phyloP scores from a whole-genome alignment of 2,329 filamentous ascomycete species.

The Ramularia collo-cygni region DNA sequence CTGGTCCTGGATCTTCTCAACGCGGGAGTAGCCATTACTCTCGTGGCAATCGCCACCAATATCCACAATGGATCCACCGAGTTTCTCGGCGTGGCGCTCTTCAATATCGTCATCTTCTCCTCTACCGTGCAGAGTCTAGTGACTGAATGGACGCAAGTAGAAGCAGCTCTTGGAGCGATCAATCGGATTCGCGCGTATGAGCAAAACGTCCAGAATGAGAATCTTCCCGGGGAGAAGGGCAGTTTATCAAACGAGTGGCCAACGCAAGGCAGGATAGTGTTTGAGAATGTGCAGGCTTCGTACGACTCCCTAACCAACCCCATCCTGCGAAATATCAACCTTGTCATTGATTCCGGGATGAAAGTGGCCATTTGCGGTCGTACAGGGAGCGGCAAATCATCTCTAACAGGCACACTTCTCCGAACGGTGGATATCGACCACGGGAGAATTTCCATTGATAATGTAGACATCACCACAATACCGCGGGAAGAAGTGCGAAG shows the following conservation, averaged over 20 bases:
- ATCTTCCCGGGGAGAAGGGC: background rate
- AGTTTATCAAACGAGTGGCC: slow-evolving; percentile 1
- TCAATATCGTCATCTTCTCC: slow-evolving; percentile 1
- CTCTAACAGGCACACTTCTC: slow-evolving; percentile 24
- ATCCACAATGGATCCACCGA: background rate
- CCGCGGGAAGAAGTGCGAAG: slow-evolving; percentile 40
- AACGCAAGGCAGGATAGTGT: background rate
- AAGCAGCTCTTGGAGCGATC: slow-evolving; percentile 4
- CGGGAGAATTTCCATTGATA: slow-evolving; percentile 43
- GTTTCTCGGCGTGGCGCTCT: slow-evolving; percentile 1
- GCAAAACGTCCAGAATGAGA: background rate
- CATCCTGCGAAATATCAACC: slow-evolving; percentile 23
- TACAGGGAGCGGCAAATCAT: slow-evolving; percentile 16
- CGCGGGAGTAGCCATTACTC: background rate
- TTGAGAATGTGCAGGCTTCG: background rate
- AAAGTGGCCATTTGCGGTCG: slow-evolving; percentile 32
- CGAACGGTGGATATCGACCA: slow-evolving; percentile 33
- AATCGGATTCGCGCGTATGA: background rate
- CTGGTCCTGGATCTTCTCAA: slow-evolving; percentile 33
- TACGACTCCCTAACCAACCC: background rate
- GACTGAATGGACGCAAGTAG: slow-evolving; percentile 5
- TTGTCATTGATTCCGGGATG: slow-evolving; percentile 27
- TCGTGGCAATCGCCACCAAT: slow-evolving; percentile 2
- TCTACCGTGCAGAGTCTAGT: background rate
- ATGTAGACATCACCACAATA: slow-evolving; percentile 27